A percentile compares a stretch with the other conserved stretches of the same genome.
phyloP scores from a whole-genome alignment of 2,329 filamentous ascomycete genomes.

The Ploettnerulaceae sp. region DNA sequence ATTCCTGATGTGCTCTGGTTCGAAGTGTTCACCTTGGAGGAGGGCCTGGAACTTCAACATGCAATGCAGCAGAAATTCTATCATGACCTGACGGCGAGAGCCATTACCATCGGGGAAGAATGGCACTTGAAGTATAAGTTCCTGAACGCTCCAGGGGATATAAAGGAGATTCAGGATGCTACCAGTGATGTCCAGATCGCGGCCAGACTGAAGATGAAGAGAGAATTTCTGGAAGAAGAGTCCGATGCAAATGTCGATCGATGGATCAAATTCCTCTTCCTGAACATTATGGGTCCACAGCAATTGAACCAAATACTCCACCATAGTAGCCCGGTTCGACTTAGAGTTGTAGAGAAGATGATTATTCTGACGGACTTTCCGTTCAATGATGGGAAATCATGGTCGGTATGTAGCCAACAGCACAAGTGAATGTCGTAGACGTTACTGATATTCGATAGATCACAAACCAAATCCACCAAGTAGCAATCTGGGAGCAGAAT shows the following conservation, averaged over 20 bases:
- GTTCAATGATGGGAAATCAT: not conserved
- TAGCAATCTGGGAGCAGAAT: not conserved
- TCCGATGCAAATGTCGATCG: not conserved
- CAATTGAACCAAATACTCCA: not conserved
- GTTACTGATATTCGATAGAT: not conserved
- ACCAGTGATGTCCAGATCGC: not conserved
- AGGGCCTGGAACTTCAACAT: not conserved
- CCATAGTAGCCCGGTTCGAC: not conserved
- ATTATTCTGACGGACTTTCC: conserved; percentile 1
- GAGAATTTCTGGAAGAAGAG: not conserved
- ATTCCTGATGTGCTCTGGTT: conserved; percentile 8
- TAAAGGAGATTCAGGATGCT: not conserved
- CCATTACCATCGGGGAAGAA: conserved; percentile 9
- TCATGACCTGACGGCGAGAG: not conserved
- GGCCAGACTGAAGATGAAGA: not conserved
- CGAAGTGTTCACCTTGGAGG: not conserved
- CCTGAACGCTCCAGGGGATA: conserved; percentile 4
- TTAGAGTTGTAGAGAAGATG: conserved; percentile 2
- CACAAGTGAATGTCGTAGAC: not conserved
- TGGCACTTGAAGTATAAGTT: conserved; percentile 6
- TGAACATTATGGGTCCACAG: not conserved
- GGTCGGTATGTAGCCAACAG: not conserved
- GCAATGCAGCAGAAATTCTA: not conserved
- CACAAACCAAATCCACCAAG: not conserved
- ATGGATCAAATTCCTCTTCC: conserved; percentile 6